Evolutionary conservation across 2,329 filamentous ascomycete genomes (phyloP), one percentile per base, ranked within the genome.

Genomic region (Juglanconis sp.): DNA sequence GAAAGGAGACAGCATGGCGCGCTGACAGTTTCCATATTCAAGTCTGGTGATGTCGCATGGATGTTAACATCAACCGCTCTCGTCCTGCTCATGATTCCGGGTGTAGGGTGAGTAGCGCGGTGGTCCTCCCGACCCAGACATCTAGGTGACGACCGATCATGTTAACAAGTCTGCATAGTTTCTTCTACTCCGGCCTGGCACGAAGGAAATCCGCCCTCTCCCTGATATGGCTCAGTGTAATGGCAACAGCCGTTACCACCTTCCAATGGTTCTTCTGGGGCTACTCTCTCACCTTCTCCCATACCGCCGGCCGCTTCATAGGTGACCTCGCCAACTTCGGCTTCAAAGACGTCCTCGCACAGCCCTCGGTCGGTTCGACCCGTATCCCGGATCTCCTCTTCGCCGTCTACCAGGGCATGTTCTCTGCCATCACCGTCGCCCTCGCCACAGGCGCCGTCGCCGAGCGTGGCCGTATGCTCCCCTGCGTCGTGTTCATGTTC

Each of bases 181-280:
- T 96, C 83, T 96, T 96, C 82, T 96, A 96, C 77, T 96, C 91
- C 11, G 92, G 92, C 63, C 86, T 96, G 24, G 92, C 92, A 24
- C 87, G 92, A 63, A 83, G 92, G 71, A 96, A 96, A 77, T 96
- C 92, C 0, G 92, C 92, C 7, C 80, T 96, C 56, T 95, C 92
- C 30, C 79, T 96, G 63, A 91, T 96, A 74, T 96, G 91, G 91
- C 86, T 96, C 31, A 94, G 91, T 4, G 81, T 96, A 71, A 96
- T 96, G 90, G 85, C 91, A 24, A 86, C 88, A 1, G 92, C 88
- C 11, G 88, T 96, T 54, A 88, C 91, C 40, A 89, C 87, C n/a
- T 81, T 85, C 67, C 81, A 84, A 71, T 77, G 73, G 73, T 83
- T 87, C 72, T 87, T 87, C 70, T 88, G 81, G 83, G 86, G 86